These are phyloP conservation scores for Trichoderma parareesei DNA, from an alignment of 495 filamentous ascomycete genomes.

Conservation along the genomic window DNA sequence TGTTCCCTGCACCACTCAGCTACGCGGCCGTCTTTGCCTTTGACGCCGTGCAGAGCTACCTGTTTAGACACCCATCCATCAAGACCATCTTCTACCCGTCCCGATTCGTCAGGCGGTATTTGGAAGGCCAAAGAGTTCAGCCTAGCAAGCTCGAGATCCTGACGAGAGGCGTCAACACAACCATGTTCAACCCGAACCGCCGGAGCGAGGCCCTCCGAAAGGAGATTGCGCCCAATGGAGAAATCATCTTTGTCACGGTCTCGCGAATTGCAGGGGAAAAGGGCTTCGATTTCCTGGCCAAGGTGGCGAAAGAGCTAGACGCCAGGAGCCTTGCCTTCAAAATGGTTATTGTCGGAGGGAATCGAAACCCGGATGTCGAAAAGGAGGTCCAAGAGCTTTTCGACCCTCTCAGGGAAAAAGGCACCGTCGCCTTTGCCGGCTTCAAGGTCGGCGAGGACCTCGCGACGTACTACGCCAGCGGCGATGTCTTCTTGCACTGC, in stretches of 20 bases:
- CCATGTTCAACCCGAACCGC: conserved; percentile 42
- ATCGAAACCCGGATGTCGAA: conserved; percentile 50
- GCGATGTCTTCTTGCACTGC: conserved; percentile 56
- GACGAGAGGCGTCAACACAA: conserved; percentile 53
- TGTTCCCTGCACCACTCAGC: conserved; percentile 50
- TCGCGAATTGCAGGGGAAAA: conserved; percentile 56
- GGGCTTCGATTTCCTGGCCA: conserved; percentile 53
- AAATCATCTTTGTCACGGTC: conserved; percentile 52
- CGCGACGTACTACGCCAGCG: conserved; percentile 49
- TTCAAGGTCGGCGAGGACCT: conserved; percentile 46
- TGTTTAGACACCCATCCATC: conserved; percentile 49
- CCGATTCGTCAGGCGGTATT: conserved; percentile 45
- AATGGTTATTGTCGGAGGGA: conserved; percentile 53
- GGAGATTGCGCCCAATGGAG: conserved; percentile 45
- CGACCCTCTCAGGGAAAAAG: conserved; percentile 28
- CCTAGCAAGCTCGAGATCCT: conserved; percentile 42
- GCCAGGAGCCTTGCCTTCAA: conserved; percentile 47
- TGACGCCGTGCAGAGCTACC: conserved; percentile 46
- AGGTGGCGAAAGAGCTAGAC: conserved; percentile 40
- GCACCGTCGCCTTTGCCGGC: conserved; percentile 50
- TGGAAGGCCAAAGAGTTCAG: conserved; percentile 42
- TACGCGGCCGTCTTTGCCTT: conserved; percentile 47
- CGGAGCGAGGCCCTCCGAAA: conserved; percentile 38
- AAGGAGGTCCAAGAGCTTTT: conserved; percentile 46
- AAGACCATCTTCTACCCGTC: conserved; percentile 57